Evolutionary conservation across 1,284 basidiomycete genomes (phyloP), one percentile per base, ranked within the genome.

Genomic region (Tetrapyrgos nigripes): DNA sequence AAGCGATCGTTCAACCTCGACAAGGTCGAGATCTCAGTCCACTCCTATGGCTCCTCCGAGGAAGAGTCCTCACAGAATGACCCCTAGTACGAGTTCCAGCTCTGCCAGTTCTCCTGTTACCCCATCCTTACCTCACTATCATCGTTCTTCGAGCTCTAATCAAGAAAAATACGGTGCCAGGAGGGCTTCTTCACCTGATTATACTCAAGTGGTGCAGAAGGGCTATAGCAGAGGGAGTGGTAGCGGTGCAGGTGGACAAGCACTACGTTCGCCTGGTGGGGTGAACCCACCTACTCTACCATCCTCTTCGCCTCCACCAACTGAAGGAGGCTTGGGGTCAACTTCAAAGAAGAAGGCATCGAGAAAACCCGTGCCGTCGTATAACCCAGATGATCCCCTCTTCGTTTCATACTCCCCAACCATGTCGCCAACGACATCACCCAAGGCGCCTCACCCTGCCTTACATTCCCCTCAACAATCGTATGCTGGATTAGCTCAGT

Each of bases 291-390:
- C 37, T 40, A 40, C 8, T 8, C 17, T 40, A 9, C 37, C 37
- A 40, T 40, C 6, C 37, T n/a, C 55, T 11, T 29, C 44, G 23
- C 24, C 44, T 9, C 45, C 51, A 35, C 21, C 54, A 19, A n/a
- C 50, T n/a, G 35, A 44, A 21, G 45, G 43, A 8, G 54, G 26
- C 17, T 21, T 45, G 8, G 53, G 57, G 31, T 47, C 37, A 19
- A 37, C 50, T 14, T 26, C 55, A 24, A 50, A 40, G 26, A 51
- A 33, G 23, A 49, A 51, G 17, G 48, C 59, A 29, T 31, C 50
- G 13, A 46, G 59, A 21, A 61, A 61, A 37, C 59, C 59, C 26
- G 59, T 61, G 19, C 59, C 59, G 33, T 57, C 55, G 5, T 61
- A 61, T 43, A 43, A 17, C 26, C 55, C 48, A 19, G 52, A 61